Conservation (phyloP, 768 basidiomycete species). For the Kwoniella mangroviensis region DNA sequence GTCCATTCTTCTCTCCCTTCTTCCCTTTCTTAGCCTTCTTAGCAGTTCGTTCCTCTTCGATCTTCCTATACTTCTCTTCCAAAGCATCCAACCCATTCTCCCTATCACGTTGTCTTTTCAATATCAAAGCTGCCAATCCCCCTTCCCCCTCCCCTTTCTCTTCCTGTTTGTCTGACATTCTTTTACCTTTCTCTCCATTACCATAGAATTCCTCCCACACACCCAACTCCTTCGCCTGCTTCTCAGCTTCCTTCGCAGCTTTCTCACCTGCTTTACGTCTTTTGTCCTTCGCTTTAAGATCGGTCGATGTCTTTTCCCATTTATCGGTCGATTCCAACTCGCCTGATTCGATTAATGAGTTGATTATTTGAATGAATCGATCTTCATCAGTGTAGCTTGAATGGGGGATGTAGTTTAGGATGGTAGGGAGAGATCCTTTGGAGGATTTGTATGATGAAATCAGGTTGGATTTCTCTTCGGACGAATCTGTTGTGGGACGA, state of each 20-base stretch:
- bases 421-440: slow-evolving; percentile 74
- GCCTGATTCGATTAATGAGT: slow-evolving; percentile 68
- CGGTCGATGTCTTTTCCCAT: slow-evolving; percentile 76
- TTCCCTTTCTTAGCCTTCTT: slow-evolving; percentile 60
- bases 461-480: slow-evolving; percentile 82
- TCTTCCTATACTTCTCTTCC: slow-evolving; percentile 58
- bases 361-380: slow-evolving; percentile 75
- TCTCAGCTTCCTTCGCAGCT: slow-evolving; percentile 81
- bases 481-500: slow-evolving; percentile 66
- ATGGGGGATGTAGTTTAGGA: slow-evolving; percentile 86
- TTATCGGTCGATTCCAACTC: slow-evolving; percentile 61
- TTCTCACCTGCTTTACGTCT: slow-evolving; percentile 74
- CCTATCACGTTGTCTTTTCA: slow-evolving; percentile 71
- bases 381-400: slow-evolving; percentile 81
- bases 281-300: slow-evolving; percentile 76
- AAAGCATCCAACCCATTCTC: slow-evolving; percentile 68
- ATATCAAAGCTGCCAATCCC: slow-evolving; percentile 77
- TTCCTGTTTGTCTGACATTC: slow-evolving; percentile 67
- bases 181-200: slow-evolving; percentile 85
- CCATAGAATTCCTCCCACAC: slow-evolving; percentile 74
- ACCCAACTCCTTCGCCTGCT: slow-evolving; percentile 80
- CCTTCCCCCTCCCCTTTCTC: slow-evolving; percentile 60
- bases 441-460: slow-evolving; percentile 73
- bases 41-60: slow-evolving; percentile 48
- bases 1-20: slow-evolving; percentile 61